phyloP scores from a whole-genome alignment of 176 grass and related monocot genomes.

The Oryza australiensis region DNA sequence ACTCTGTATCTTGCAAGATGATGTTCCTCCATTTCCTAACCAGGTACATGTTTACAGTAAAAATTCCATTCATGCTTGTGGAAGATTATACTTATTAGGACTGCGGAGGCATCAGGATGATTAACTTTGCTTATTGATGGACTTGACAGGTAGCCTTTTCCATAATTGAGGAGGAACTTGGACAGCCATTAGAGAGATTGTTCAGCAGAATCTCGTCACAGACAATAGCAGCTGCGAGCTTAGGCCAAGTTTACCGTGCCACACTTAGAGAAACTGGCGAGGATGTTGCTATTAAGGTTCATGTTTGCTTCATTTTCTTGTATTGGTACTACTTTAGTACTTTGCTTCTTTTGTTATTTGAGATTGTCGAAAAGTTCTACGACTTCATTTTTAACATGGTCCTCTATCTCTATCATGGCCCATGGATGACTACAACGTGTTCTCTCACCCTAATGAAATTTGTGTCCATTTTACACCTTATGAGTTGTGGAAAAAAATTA shows the following conservation, averaged over 20 bases:
- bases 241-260: constrained; percentile 97
- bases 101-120: neutral
- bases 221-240: constrained; percentile 98
- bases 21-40: constrained; percentile 91
- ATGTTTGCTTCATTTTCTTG: neutral
- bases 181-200: constrained; percentile 72
- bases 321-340: neutral
- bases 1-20: constrained; percentile 96
- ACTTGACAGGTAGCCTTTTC: constrained; percentile 78
- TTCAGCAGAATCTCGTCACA: constrained; percentile 91
- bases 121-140: constrained; percentile 1
- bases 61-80: constrained; percentile 15
- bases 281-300: constrained; percentile 99
- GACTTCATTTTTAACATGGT: constrained; percentile 16
- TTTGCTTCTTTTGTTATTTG: constrained; percentile 32
- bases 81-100: neutral
- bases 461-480: neutral
- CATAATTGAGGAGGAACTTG: constrained; percentile 95
- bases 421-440: neutral
- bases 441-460: neutral
- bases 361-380: constrained; percentile 9
- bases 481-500: neutral
- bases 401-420: neutral
- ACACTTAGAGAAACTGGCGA: constrained; percentile 90
- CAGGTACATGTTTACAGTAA: constrained; percentile 50